Base-by-base conservation (phyloP, 108 stramenopile species). In the Thalassiosira profunda region DNA sequence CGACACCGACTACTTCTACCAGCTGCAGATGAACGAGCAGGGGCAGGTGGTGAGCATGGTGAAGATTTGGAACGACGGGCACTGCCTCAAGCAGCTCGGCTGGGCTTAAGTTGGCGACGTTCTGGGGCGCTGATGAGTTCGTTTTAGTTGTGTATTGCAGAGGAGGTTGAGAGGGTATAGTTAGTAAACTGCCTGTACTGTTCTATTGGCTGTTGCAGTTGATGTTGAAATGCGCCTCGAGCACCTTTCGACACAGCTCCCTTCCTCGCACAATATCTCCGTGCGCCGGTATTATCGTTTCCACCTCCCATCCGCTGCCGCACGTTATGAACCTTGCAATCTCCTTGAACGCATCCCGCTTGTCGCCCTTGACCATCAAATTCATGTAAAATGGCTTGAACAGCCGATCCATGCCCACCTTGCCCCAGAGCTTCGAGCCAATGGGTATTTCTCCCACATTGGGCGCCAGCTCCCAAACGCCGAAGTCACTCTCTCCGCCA, bases 321-420 rank as follows among this genome's bases (percentile, higher is more conserved):
- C 74, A 80, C 3, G 76, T 63, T 12, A 80, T 64, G 33, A 57
- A 74, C 10, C 44, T 42, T 25, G 79, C 74, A 42, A 80, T 63
- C 23, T 80, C 37, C 23, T 44, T 37, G 47, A 71, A 80, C 42
- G 63, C 66, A 10, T 87, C 54, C 23, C 62, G 58, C 36, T 71
- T 48, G 31, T 77, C 75, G 49, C 76, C 60, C 49, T 77, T 79
- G 0, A 91, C 70, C 94, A 95, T 95, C 53, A 95, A 80, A 36
- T 90, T 88, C 62, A 81, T 85, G 80, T 86, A 92, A 40, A 95
- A 87, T 0, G 94, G 94, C 9, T 67, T 45, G 53, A 87, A 95
- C 4, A 95, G 28, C 46, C 81, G 76, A 35, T 95, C 91, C 94
- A 95, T 95, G 0, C 88, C 94, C 31, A 88, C 67, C 47, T 93